Base-by-base conservation (phyloP, 345 rosid species). In the Kernera saxatilis region DNA sequence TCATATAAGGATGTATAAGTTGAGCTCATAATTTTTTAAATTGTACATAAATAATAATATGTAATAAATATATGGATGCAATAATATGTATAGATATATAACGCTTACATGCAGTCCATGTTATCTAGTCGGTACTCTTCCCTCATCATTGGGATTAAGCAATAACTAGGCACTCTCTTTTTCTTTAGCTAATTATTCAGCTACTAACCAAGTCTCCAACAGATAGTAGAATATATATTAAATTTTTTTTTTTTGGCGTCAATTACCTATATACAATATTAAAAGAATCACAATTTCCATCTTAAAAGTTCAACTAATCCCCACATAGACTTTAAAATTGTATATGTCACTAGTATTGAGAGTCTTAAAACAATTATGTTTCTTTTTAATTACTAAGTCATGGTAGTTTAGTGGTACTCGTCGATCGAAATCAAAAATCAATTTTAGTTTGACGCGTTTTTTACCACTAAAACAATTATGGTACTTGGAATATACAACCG, bases 101-200 rank as follows among this genome's bases (percentile, higher is more conserved):
- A 32, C 40, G 67, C 23, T 44, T 74, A 59, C 57, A 67, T 51
- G 74, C 54, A 44, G 26, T 52, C 74, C 78, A 68, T 75, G 70
- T 75, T 68, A 67, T 67, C 73, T 26, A 59, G 69, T 60, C 56
- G 73, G 60, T 18, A 33, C 50, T 67, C 49, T 41, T 40, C 48
- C 40, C 78, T 60, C 51, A 67, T 68, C 74, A 75, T 75, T 68
- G 40, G 50, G 35, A 52, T 18, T 33, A 44, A 51, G 62, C 69
- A 67, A 75, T 75, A 61, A 60, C 29, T 68, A 26, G 33, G 62
- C 63, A 74, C 57, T 75, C 45, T 43, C 56, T 23, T 55, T 55
- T 55, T 74, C 12, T 13, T 51, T 51, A 27, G 35, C 56, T 51
- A 75, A 74, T 60, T 43, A 60, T 32, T 68, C 67, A 52, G 64